Evolutionary conservation across 768 basidiomycete genomes (phyloP), one percentile per base, ranked within the genome.

Genomic region (Macrolepiota albuminosa): DNA sequence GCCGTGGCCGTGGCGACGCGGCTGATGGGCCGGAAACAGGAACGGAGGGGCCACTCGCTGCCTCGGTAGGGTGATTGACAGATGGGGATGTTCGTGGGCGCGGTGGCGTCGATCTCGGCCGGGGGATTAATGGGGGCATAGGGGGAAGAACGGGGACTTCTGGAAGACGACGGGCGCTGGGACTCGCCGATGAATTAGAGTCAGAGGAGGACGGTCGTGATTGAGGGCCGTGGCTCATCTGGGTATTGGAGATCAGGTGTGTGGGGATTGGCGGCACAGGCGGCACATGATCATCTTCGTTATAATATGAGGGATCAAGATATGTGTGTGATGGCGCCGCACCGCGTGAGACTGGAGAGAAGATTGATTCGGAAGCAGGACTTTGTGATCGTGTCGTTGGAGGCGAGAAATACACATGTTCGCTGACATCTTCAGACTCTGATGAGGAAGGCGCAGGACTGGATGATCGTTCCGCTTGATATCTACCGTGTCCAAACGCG

Each of bases 361-460:
- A 75, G 2, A 76, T 69, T 0, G 82, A 84, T 54, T 83, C 83
- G 26, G 80, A 74, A 11, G 79, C 78, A 43, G 82, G 81, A 56
- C 80, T 84, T 4, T 66, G 59, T 2, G 71, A 61, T 9, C 72
- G 72, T n/a, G 68, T 66, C 13, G 65, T 67, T 18, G 58, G 57
- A 34, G 67, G 58, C 29, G 67, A 63, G 36, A 73, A 69, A 10
- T 60, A 65, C 48, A 74, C 72, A 36, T 69, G 68, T 24, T 75
- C 72, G 48, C 70, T 72, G 29, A 73, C 75, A 34, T 65, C 67
- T 9, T 71, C 70, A 18, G 76, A 74, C 6, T 69, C 64, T 55
- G 72, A 71, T 16, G 63, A 63, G 16, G 67, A 68, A 34, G 69
- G 67, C 57, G 63, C 66, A 2, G 66, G 61, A 36, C 72, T 71